phyloP scores from a whole-genome alignment of 2,329 filamentous ascomycete genomes.

The Sarocladiaceae sp. region DNA sequence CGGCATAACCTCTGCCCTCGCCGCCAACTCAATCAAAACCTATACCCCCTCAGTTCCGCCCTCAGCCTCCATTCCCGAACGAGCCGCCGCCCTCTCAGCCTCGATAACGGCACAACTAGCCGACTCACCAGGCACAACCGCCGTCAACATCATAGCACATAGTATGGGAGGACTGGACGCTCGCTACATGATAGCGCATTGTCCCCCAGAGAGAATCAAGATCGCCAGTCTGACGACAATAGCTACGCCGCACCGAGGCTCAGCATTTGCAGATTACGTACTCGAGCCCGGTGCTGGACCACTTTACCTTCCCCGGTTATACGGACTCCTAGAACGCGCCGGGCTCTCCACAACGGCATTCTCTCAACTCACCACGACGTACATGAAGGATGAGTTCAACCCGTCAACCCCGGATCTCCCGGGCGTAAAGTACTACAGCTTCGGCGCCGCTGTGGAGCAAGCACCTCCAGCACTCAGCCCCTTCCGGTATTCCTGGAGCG shows the following conservation, averaged over 20 bases:
- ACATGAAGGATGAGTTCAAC: constrained; percentile 59
- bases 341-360: constrained; percentile 59
- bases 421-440: constrained; percentile 56
- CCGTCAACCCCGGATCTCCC: constrained; percentile 48
- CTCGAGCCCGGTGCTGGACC: constrained; percentile 41
- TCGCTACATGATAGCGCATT: constrained; percentile 59
- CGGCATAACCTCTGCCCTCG: constrained; percentile 56
- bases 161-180: constrained; percentile 64
- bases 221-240: constrained; percentile 52
- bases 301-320: constrained; percentile 49
- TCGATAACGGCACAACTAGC: constrained; percentile 45
- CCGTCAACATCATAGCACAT: constrained; percentile 75
- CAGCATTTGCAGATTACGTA: constrained; percentile 50
- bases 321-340: constrained; percentile 43
- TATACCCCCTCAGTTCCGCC: constrained; percentile 59
- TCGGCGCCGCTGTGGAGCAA: constrained; percentile 46
- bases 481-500: constrained; percentile 48
- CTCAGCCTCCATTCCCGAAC: constrained; percentile 55
- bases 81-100: constrained; percentile 52
- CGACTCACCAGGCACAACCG: constrained; percentile 29
- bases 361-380: constrained; percentile 52
- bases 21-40: constrained; percentile 48
- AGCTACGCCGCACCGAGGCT: constrained; percentile 52
- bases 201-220: constrained; percentile 41
- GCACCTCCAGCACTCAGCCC: constrained; percentile 60